A percentile compares a stretch with the other conserved stretches of the same genome.
These are phyloP conservation scores for Tulasnella sp. DNA, from an alignment of 768 basidiomycete genomes.

Conservation along the genomic window DNA sequence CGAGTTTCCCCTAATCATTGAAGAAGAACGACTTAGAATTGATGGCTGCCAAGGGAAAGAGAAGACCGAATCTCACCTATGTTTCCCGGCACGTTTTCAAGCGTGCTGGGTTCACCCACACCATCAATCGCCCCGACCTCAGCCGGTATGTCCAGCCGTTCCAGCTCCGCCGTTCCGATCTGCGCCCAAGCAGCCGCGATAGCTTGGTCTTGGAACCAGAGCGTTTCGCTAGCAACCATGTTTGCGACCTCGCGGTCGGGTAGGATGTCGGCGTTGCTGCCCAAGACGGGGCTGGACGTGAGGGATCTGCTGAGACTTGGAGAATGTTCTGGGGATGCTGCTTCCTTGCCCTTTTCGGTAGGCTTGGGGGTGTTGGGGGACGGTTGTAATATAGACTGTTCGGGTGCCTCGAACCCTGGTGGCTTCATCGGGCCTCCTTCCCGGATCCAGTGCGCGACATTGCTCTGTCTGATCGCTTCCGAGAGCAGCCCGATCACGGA, in stretches of 20 bases:
- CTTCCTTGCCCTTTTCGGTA: neutral
- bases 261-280: conserved; percentile 1
- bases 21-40: too few species aligned
- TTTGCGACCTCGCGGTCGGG: neutral
- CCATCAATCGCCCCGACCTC: neutral
- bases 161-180: conserved; percentile 13
- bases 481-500: conserved; percentile 37
- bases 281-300: neutral
- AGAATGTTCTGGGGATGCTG: neutral
- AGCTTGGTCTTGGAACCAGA: conserved; percentile 25
- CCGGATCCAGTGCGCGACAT: conserved; percentile 34
- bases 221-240: neutral
- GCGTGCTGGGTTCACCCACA: neutral
- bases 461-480: conserved; percentile 28
- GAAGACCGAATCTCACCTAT: neutral
- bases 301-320: neutral
- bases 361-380: too few species aligned
- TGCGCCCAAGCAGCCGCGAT: neutral
- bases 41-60: too few species aligned
- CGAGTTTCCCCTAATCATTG: neutral
- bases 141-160: neutral
- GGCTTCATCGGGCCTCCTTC: conserved; percentile 32
- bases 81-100: neutral
- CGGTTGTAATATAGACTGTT: too few species aligned
- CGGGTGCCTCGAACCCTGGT: neutral